Conservation (phyloP, 1,284 basidiomycete genomes). For the Phellopilus nigrolimitatus region DNA sequence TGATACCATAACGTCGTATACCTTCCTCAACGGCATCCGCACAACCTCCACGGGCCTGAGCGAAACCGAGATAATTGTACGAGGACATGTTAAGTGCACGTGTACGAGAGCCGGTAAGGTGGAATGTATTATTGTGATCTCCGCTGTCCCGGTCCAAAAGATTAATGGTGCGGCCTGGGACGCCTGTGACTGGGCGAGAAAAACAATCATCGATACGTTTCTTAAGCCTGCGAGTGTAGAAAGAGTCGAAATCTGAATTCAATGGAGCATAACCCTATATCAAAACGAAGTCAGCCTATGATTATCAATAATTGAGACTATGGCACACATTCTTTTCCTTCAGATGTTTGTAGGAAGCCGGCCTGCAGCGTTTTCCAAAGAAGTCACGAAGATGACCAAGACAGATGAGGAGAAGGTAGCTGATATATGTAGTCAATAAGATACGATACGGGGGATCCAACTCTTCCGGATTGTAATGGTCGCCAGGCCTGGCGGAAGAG, state of each 20-base stretch:
- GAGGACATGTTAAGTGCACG: constrained; percentile 95
- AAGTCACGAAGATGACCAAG: constrained; percentile 95
- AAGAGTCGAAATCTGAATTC: constrained; percentile 98
- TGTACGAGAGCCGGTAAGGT: constrained; percentile 76
- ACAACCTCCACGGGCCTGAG: constrained; percentile 89
- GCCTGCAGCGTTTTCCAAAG: constrained; percentile 81
- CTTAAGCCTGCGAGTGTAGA: constrained; percentile 96
- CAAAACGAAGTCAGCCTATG: constrained; percentile 15
- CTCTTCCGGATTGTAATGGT: constrained; percentile 50
- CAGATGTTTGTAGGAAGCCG: constrained; percentile 74
- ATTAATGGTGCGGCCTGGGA: constrained; percentile 90
- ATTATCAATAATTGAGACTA: constrained; percentile 7
- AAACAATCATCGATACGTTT: constrained; percentile 95
- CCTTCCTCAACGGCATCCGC: constrained; percentile 88
- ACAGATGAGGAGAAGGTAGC: constrained; percentile 84
- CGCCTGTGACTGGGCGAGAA: constrained; percentile 88
- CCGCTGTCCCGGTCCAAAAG: constrained; percentile 81
- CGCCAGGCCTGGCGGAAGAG: constrained; percentile 53
- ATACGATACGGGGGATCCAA: constrained; percentile 89
- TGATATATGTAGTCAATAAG: constrained; percentile 87
- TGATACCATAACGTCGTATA: constrained; percentile 77
- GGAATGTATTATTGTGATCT: constrained; percentile 80
- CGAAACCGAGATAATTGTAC: constrained; percentile 99
- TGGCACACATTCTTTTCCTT: constrained; percentile 73
- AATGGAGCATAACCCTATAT: constrained; percentile 89